phyloP scores from a whole-genome alignment of 306 rosid species.

The Neltuma alba region DNA sequence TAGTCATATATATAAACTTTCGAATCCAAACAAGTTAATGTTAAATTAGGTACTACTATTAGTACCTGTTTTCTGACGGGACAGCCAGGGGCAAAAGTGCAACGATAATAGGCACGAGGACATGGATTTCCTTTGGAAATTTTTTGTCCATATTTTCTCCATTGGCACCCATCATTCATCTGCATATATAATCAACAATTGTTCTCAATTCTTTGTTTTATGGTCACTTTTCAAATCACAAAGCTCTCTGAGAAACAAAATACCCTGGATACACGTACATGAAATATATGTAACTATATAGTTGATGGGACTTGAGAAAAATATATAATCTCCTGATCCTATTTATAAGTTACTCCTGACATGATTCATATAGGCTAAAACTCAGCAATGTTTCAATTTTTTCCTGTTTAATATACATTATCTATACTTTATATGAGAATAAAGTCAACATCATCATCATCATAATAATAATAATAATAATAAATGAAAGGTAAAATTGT shows the following conservation, averaged over 20 bases:
- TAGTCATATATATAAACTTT: too few relatives aligned
- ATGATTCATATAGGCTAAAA: too few relatives aligned
- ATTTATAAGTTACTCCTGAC: too few relatives aligned
- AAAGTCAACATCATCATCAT: too few relatives aligned
- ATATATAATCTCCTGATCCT: too few relatives aligned
- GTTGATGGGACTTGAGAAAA: neutral
- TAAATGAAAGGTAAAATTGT: too few relatives aligned
- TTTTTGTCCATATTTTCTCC: slow-evolving; percentile 99
- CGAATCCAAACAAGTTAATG: neutral
- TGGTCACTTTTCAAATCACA: neutral
- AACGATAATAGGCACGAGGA: slow-evolving; percentile 96
- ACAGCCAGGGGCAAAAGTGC: slow-evolving; percentile 88
- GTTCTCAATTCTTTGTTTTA: neutral
- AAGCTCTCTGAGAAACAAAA: neutral
- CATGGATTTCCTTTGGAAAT: slow-evolving; percentile 96
- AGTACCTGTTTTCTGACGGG: slow-evolving; percentile 92
- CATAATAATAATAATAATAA: too few relatives aligned
- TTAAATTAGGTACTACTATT: neutral
- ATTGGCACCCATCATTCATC: slow-evolving; percentile 98
- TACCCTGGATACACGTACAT: neutral
- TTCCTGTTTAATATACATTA: too few relatives aligned
- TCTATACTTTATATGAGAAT: too few relatives aligned
- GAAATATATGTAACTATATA: neutral
- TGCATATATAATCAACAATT: slow-evolving; percentile 15
- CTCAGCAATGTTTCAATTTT: too few relatives aligned